Conservation (phyloP, 2,329 filamentous ascomycete genomes). For the Teratosphaeria pseudoeucalypti region DNA sequence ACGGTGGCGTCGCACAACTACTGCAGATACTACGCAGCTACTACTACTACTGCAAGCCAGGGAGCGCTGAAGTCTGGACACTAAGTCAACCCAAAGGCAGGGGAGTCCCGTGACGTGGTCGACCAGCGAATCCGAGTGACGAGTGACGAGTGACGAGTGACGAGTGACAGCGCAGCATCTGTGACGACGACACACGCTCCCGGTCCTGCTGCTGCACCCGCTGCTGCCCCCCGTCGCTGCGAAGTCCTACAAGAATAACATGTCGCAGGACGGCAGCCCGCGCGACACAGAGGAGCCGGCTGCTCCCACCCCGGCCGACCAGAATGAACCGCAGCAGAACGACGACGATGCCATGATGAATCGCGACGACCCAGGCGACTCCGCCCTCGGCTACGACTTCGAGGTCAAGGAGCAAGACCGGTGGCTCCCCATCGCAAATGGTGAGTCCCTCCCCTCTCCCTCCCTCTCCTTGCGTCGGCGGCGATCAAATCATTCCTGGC, state of each 20-base stretch:
- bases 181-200: background rate
- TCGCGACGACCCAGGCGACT: conserved; percentile 52
- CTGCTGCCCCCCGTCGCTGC: conserved; percentile 8
- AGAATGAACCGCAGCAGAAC: conserved; percentile 67
- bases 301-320: conserved; percentile 73
- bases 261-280: conserved; percentile 61
- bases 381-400: conserved; percentile 81
- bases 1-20: conserved; percentile 6
- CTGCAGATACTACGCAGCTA: conserved; percentile 2
- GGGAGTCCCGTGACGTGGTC: conserved; percentile 18
- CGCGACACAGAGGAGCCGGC: conserved; percentile 64
- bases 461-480: conserved; percentile 9
- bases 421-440: conserved; percentile 99
- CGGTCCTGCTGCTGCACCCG: background rate
- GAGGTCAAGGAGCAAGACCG: conserved; percentile 99
- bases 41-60: too few species aligned
- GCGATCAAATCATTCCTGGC: background rate
- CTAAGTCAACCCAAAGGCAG: conserved; percentile 4
- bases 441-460: conserved; percentile 51
- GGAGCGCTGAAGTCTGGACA: background rate
- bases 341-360: conserved; percentile 17
- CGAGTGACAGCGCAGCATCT: conserved; percentile 12
- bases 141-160: conserved; percentile 4
- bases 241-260: conserved; percentile 50
- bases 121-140: conserved; percentile 13